phyloP scores from a whole-genome alignment of 805 yeast species.

The Tetrapisispora namnaoensis region DNA sequence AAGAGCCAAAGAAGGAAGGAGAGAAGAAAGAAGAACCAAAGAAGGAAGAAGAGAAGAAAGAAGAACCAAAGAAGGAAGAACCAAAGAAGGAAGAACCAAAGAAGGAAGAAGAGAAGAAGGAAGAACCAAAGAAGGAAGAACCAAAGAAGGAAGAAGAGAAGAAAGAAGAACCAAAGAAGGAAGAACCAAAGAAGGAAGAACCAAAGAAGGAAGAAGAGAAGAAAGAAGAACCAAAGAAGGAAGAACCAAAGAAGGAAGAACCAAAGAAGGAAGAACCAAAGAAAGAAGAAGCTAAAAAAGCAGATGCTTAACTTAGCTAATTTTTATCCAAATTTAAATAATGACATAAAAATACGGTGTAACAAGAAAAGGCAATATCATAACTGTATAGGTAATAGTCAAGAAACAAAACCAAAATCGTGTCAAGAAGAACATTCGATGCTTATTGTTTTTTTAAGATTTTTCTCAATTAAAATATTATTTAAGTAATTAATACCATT shows the following conservation, averaged over 20 bases:
- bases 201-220: neutral
- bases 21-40: neutral
- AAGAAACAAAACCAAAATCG: too few species aligned
- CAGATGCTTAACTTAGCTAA: neutral
- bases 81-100: neutral
- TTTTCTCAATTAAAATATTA: too few species aligned
- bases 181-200: neutral
- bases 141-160: neutral
- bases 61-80: constrained; percentile 1
- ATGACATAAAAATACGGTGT: too few species aligned
- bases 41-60: constrained; percentile 1
- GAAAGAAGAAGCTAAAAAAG: neutral
- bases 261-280: neutral
- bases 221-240: constrained; percentile 2
- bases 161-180: neutral
- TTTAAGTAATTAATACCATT: neutral
- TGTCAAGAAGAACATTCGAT: too few species aligned
- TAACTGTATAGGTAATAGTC: too few species aligned
- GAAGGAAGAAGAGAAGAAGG: neutral
- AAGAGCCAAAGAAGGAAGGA: constrained; percentile 1
- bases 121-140: neutral
- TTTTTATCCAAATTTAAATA: neutral
- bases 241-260: constrained; percentile 1
- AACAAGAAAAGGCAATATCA: too few species aligned
- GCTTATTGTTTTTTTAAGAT: too few species aligned